phyloP scores from a whole-genome alignment of 345 rosid genomes.

The Citrus cavaleriei region DNA sequence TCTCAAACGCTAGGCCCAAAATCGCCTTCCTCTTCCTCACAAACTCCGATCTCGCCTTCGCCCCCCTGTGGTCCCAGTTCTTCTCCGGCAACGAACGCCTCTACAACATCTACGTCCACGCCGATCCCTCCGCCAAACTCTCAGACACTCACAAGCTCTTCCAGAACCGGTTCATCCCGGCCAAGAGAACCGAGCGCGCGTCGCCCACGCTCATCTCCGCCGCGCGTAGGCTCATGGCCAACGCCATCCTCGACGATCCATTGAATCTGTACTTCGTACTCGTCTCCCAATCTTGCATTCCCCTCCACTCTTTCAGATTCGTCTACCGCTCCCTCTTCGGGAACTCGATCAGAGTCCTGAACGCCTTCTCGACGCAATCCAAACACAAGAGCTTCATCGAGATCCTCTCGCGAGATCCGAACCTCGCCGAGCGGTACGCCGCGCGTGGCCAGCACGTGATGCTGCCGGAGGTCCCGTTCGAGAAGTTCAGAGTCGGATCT shows the following conservation, averaged over 20 bases:
- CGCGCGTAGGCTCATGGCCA: constrained; percentile 67
- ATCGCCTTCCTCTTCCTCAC: constrained; percentile 95
- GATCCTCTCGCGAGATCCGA: constrained; percentile 56
- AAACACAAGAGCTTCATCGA: constrained; percentile 63
- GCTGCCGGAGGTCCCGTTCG: constrained; percentile 64
- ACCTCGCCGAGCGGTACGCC: constrained; percentile 52
- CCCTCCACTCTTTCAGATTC: constrained; percentile 73
- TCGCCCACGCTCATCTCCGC: constrained; percentile 76
- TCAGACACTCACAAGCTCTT: constrained; percentile 17
- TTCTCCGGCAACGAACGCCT: constrained; percentile 47
- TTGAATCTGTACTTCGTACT: constrained; percentile 77
- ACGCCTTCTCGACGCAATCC: constrained; percentile 33
- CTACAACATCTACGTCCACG: constrained; percentile 77
- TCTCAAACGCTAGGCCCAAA: constrained; percentile 47
- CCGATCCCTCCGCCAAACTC: constrained; percentile 51
- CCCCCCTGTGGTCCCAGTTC: constrained; percentile 76
- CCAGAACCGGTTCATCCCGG: constrained; percentile 47
- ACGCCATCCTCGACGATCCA: constrained; percentile 76
- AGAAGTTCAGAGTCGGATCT: constrained; percentile 75
- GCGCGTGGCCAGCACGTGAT: constrained; percentile 60
- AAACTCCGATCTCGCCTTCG: constrained; percentile 71
- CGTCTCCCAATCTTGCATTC: constrained; percentile 74
- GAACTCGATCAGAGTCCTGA: constrained; percentile 8
- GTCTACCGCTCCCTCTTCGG: constrained; percentile 60
- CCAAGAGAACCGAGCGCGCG: constrained; percentile 59